A percentile compares a stretch with the other conserved stretches of the same genome.
phyloP scores from a whole-genome alignment of 2,329 filamentous ascomycete species.

The Botrytis deweyae region DNA sequence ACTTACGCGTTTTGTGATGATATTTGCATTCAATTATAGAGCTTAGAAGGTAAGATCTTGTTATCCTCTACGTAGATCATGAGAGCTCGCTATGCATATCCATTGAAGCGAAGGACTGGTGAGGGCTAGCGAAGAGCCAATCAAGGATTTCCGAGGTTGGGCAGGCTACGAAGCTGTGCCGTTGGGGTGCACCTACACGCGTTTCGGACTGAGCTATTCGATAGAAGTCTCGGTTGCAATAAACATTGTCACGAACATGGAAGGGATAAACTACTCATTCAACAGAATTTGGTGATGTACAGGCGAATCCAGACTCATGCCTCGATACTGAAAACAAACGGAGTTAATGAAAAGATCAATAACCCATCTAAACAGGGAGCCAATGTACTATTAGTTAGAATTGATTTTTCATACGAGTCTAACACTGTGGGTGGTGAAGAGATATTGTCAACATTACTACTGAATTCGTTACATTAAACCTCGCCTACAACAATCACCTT shows the following conservation, averaged over 20 bases:
- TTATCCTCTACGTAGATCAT: neutral
- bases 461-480: neutral
- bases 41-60: neutral
- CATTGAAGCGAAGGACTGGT: neutral
- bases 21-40: neutral
- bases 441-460: neutral
- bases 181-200: neutral
- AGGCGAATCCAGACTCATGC: neutral
- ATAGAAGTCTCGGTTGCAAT: neutral
- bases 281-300: neutral
- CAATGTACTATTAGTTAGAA: neutral
- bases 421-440: neutral
- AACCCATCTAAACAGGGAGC: neutral
- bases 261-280: neutral
- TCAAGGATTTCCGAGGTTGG: no score
- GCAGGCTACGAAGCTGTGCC: neutral
- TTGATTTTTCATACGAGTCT: neutral
- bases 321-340: neutral
- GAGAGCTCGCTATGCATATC: neutral
- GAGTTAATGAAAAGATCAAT: neutral
- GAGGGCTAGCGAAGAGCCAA: no score
- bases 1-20: neutral
- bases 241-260: neutral
- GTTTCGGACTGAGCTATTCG: neutral
- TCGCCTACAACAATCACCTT: neutral